Evolutionary conservation across 139 green algal genomes (phyloP), one percentile per base, ranked within the genome.

Genomic region (Tetratostichococcus sp.): DNA sequence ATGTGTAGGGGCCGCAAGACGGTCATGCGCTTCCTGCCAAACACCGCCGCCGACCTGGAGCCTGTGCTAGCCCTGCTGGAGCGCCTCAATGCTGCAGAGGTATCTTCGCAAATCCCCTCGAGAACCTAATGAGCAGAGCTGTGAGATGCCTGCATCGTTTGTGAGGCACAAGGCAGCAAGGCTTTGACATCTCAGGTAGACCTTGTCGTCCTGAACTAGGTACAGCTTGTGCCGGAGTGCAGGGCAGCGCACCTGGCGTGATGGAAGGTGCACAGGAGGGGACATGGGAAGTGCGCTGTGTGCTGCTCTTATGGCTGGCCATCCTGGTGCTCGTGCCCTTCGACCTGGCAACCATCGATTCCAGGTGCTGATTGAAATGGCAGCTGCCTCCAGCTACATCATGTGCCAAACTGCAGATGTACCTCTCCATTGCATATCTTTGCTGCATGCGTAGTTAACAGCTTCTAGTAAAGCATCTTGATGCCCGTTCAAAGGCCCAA

Each of bases 291-390:
- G 85, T 87, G 4, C 87, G 92, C 57, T 91, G 82, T 68, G 88
- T 92, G 28, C 74, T 97, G 68, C 85, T 98, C 39, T 84, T 97
- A n/a, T 99, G 96, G 96, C 88, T 99, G 4, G 93, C 90, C 30
- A 88, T 97, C 43, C 84, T 99, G 30, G 90, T 93, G 34, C 86
- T 98, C 11, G 88, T 97, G 8, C 96, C 96, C 25, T 99, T 99
- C 77, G 89, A 97, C 81, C 85, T 99, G 25, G 70, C 83, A 25
- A 89, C 86, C 0, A 71, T 99, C 5, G 95, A 99, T 77, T 84
- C 81, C 30, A 62, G 50, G 50, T 62, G 19, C n/a, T n/a, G n/a
- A n/a, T n/a, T n/a, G n/a, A n/a, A n/a, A n/a, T n/a, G n/a, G n/a
- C n/a, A n/a, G n/a, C n/a, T n/a, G n/a, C n/a, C n/a, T n/a, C n/a